Evolutionary conservation across 1,139 yeast genomes (phyloP).

Genomic region (Suhomyces panamericanus): DNA sequence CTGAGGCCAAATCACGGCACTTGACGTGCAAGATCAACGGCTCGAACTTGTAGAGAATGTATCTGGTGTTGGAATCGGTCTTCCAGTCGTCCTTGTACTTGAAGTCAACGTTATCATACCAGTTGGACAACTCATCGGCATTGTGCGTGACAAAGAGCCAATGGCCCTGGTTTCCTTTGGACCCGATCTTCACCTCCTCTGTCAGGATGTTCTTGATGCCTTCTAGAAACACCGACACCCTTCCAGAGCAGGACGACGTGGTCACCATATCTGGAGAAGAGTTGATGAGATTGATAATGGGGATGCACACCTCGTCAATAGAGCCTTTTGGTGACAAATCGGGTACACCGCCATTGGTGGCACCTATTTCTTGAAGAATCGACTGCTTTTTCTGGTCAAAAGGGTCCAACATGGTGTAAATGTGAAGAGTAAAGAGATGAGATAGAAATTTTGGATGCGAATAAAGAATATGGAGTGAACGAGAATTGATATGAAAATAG

Average conservation of each 20-base stretch:
- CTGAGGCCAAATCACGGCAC: conserved; percentile 61
- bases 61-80: conserved; percentile 38
- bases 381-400: conserved; percentile 68
- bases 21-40: conserved; percentile 83
- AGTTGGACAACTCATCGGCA: conserved; percentile 44
- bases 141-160: conserved; percentile 87
- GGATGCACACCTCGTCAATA: conserved; percentile 69
- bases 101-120: conserved; percentile 47
- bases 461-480: too few relatives aligned
- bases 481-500: too few relatives aligned
- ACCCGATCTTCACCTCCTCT: conserved; percentile 54
- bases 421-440: background rate
- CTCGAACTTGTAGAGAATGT: conserved; percentile 73
- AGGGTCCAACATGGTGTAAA: conserved; percentile 41
- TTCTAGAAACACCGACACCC: conserved; percentile 78
- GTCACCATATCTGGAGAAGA: conserved; percentile 69
- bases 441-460: conserved; percentile 1
- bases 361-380: conserved; percentile 56
- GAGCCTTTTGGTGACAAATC: conserved; percentile 87
- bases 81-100: conserved; percentile 17
- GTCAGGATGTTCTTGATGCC: conserved; percentile 42
- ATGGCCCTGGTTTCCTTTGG: conserved; percentile 82
- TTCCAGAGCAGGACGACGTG: conserved; percentile 85
- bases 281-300: conserved; percentile 69
- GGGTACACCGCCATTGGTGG: conserved; percentile 44